A percentile compares a stretch with the other conserved stretches of the same genome.
Evolutionary conservation across 2,329 filamentous ascomycete genomes (phyloP).

Genomic region (Thielaviopsis euricoi): DNA sequence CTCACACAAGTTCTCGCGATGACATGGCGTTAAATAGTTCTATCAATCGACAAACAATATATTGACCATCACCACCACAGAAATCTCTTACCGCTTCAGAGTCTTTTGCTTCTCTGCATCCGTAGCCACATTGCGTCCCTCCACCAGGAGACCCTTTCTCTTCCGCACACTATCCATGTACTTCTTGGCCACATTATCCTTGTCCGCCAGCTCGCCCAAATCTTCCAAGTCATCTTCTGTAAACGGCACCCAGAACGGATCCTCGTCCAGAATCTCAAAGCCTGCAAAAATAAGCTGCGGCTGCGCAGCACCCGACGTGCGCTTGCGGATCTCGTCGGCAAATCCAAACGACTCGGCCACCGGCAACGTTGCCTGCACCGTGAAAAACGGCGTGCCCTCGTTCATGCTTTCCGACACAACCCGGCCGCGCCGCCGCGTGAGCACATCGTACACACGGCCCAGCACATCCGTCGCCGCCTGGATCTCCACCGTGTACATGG

Average conservation of each 20-base stretch:
- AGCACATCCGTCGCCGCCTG: slow-evolving; percentile 92
- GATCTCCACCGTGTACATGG: slow-evolving; percentile 97
- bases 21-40: too few species aligned
- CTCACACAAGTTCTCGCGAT: neutral
- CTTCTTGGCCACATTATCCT: slow-evolving; percentile 87
- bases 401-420: slow-evolving; percentile 86
- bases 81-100: slow-evolving; percentile 34
- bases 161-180: slow-evolving; percentile 83
- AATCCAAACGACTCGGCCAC: slow-evolving; percentile 95
- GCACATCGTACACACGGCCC: slow-evolving; percentile 88
- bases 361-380: slow-evolving; percentile 71
- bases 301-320: slow-evolving; percentile 75
- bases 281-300: slow-evolving; percentile 89
- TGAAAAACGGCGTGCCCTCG: slow-evolving; percentile 92
- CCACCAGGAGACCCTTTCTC: slow-evolving; percentile 77
- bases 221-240: slow-evolving; percentile 96
- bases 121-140: slow-evolving; percentile 57
- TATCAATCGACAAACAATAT: too few species aligned
- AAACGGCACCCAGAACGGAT: slow-evolving; percentile 94
- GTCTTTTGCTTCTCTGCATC: slow-evolving; percentile 87
- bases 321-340: slow-evolving; percentile 87
- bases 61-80: neutral
- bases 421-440: slow-evolving; percentile 79
- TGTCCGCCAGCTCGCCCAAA: slow-evolving; percentile 80
- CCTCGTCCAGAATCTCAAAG: slow-evolving; percentile 83